Base-by-base conservation (phyloP, 192 early-diverging fungal genomes). In the Phlyctochytrium arcticum region DNA sequence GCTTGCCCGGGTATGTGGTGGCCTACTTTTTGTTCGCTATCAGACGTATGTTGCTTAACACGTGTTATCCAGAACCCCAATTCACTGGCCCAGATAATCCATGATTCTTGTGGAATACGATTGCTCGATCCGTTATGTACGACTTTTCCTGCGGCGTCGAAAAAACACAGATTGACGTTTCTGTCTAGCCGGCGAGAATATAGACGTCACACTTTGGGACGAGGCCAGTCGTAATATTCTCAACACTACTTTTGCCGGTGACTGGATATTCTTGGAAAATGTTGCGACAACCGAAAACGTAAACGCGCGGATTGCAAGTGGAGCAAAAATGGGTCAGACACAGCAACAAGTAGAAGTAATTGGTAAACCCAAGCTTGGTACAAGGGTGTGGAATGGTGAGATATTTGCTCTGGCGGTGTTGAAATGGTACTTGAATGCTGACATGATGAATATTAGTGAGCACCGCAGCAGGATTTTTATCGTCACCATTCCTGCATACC, bases 141-240 rank as follows among this genome's bases (percentile, higher is more conserved):
- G 10, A 35, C n/a, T 34, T 36, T 36, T 17, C 1, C 12, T 34
- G 15, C 15, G 23, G 15, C 1, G 55, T 36, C 32, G 55, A 29
- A 2, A 57, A n/a, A n/a, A n/a, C 15, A 36, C 12, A 53, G 12
- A 53, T 19, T 32, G 27, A 17, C 34, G 17, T 8, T 19, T 32
- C 27, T 19, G 12, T 57, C 17, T 3, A 17, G 27, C 31, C 31
- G n/a, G 10, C 35, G 48, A 35, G 21, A 6, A 30, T 7, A 53
- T 35, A 26, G 53, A 65, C 37, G 26, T 65, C 27, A 65, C 62
- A 5, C 37, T 65, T 10, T 55, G 62, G 53, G 53, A 56, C 37
- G 62, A 55, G 10, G 7, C 54, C 26, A 51, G 51, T 5, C 49
- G 53, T 9, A 39, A 6, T 6, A 12, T 8, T 19, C 29, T 50